Conservation (phyloP, 2,329 filamentous ascomycete genomes). For the Sclerotinia borealis region DNA sequence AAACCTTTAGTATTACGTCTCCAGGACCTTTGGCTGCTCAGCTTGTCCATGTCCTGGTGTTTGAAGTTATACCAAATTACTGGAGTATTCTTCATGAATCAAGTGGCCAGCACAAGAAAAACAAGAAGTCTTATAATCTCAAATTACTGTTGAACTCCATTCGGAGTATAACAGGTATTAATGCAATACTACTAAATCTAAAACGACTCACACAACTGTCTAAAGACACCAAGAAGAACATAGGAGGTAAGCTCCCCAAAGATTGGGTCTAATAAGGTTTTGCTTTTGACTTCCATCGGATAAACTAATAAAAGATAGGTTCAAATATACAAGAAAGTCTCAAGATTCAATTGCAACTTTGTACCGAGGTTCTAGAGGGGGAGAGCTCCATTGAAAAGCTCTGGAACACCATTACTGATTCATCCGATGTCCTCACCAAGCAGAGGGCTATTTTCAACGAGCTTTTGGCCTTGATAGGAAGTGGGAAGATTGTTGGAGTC, state of each 20-base stretch:
- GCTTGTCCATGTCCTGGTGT: constrained; percentile 68
- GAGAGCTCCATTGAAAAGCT: constrained; percentile 38
- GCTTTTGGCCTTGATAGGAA: constrained; percentile 49
- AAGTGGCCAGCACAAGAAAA: constrained; percentile 23
- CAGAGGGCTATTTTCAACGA: constrained; percentile 57
- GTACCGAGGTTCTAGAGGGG: constrained; percentile 39
- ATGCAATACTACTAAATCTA: constrained; percentile 67
- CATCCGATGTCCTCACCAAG: constrained; percentile 34
- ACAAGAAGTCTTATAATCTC: constrained; percentile 32
- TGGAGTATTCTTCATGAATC: constrained; percentile 60
- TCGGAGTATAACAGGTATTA: constrained; percentile 68
- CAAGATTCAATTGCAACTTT: constrained; percentile 38
- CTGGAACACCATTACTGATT: constrained; percentile 38
- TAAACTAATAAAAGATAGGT: constrained; percentile 10
- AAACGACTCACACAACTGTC: constrained; percentile 52
- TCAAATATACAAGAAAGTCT: constrained; percentile 32
- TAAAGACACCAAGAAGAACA: constrained; percentile 32
- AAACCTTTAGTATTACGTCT: constrained; percentile 49
- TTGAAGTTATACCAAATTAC: constrained; percentile 72
- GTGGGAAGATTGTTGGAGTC: constrained; percentile 52
- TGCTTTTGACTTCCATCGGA: not conserved
- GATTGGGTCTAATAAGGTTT: not conserved
- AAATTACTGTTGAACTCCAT: constrained; percentile 58
- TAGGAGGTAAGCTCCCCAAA: constrained; percentile 14
- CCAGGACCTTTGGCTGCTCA: constrained; percentile 66